Base-by-base conservation (phyloP, 2,329 filamentous ascomycete species). In the Basipetospora chlamydospora region DNA sequence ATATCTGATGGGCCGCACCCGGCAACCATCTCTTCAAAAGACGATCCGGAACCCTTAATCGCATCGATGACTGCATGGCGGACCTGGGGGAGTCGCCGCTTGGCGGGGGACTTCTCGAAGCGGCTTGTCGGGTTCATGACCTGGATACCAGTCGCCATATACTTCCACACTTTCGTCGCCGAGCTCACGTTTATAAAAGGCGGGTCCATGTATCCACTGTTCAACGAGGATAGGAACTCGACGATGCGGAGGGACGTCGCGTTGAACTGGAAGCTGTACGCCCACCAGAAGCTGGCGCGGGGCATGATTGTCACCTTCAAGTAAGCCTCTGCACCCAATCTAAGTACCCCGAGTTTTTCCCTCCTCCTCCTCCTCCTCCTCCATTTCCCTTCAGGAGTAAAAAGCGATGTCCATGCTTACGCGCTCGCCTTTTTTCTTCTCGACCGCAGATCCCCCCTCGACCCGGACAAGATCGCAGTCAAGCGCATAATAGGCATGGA, bases 401-500 rank as follows among this genome's bases (percentile, higher is more conserved):
- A n/a, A n/a, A n/a, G n/a, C n/a, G n/a, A n/a, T n/a, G n/a, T n/a
- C n/a, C n/a, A n/a, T n/a, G n/a, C n/a, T n/a, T n/a, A n/a, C n/a
- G n/a, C n/a, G n/a, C n/a, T n/a, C n/a, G n/a, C n/a, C n/a, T n/a
- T n/a, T n/a, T 20, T 9, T 28, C 26, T 15, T 10, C 15, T 18
- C 6, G 10, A 18, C 11, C 17, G 7, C 20, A 86, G 80, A 52
- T 83, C 74, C 33, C 86, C 87, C 1, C 59, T 67, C 11, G 68
- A 80, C 41, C 80, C 85, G 0, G 73, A 83, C 21, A 64, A 70
- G 16, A 62, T 77, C 28, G 74, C 74, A 0, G 73, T 95, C 23
- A 98, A 98, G 61, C 69, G 90, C 28, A 70, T 98, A 9, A 66
- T 95, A 18, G 90, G 73, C 0, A 50, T 95, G 4, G 77, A 80